A percentile compares a stretch with the other conserved stretches of the same genome.
Evolutionary conservation across 768 basidiomycete species (phyloP).

Genomic region (Serendipita sp.): DNA sequence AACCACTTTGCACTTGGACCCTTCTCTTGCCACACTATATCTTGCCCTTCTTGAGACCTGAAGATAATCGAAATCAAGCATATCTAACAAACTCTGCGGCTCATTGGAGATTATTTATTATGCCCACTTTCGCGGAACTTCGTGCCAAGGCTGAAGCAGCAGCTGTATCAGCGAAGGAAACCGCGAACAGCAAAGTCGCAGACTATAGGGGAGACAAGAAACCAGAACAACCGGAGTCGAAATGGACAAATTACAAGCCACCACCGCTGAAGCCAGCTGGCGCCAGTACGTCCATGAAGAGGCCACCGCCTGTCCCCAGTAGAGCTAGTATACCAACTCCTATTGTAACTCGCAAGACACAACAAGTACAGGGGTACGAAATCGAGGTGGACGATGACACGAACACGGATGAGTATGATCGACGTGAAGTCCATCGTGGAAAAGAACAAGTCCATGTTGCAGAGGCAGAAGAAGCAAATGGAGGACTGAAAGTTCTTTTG

Average conservation of each 20-base stretch:
- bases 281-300: no score
- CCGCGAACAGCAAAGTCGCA: background rate
- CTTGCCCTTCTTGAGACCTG: no score
- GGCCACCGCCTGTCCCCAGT: no score
- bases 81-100: no score
- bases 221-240: background rate
- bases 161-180: background rate
- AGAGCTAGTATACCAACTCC: background rate
- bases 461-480: background rate
- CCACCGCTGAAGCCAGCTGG: background rate
- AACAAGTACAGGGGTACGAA: background rate
- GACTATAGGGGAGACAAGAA: slow-evolving; percentile 2
- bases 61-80: no score
- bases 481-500: background rate
- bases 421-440: background rate
- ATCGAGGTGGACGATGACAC: no score
- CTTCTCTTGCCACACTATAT: no score
- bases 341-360: background rate
- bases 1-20: background rate
- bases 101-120: background rate
- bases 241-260: slow-evolving; percentile 1
- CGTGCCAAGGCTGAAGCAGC: slow-evolving; percentile 5
- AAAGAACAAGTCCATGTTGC: background rate
- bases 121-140: slow-evolving; percentile 2
- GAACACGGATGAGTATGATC: no score